These are phyloP conservation scores for Candida golubevii DNA, from an alignment of 805 yeast genomes.

Conservation along the genomic window DNA sequence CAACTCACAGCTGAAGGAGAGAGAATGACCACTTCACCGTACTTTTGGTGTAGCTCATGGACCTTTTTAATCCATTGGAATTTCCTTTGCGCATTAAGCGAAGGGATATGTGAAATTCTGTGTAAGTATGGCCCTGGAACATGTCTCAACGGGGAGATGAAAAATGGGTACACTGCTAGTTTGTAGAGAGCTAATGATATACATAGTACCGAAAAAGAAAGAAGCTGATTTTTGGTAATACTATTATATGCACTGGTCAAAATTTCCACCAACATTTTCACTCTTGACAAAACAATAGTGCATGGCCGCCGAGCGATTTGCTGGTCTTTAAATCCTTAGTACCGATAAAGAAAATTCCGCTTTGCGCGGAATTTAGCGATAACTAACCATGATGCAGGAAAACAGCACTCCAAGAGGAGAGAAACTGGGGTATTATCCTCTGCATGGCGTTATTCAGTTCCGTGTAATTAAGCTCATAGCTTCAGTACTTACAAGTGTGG, in stretches of 20 bases:
- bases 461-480: no score
- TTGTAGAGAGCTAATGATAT: conserved; percentile 27
- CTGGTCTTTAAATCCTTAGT: conserved; percentile 10
- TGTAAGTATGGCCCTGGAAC: conserved; percentile 59
- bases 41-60: conserved; percentile 46
- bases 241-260: neutral
- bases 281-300: conserved; percentile 3
- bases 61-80: conserved; percentile 38
- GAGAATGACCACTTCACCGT: conserved; percentile 61
- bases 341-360: conserved; percentile 11
- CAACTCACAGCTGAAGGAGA: conserved; percentile 61
- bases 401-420: no score
- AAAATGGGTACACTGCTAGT: conserved; percentile 43
- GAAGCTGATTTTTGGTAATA: neutral
- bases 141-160: conserved; percentile 43
- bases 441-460: no score
- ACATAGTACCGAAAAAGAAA: conserved; percentile 1
- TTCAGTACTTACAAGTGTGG: no score
- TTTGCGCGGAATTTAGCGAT: conserved; percentile 9
- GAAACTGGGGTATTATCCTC: no score
- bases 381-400: conserved; percentile 4
- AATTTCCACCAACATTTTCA: conserved; percentile 10
- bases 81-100: conserved; percentile 42
- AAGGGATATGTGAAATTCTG: conserved; percentile 37
- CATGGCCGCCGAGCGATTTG: conserved; percentile 3